phyloP scores from a whole-genome alignment of 306 rosid species.

The Quercus gilva region DNA sequence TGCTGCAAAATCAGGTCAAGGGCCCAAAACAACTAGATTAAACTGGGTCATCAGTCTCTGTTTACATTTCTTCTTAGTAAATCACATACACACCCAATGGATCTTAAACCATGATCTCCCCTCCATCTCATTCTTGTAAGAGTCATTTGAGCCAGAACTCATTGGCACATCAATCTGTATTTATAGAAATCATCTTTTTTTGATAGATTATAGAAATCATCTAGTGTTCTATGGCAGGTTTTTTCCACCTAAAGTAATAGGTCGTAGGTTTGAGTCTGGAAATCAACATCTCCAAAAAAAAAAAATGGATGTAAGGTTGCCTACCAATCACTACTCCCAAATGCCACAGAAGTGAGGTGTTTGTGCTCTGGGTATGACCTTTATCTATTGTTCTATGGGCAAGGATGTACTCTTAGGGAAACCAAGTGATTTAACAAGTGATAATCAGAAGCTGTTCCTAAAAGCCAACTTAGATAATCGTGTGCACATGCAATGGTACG shows the following conservation, averaged over 20 bases:
- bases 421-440: background rate
- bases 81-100: background rate
- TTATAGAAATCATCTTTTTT: background rate
- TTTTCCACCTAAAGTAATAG: no score
- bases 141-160: background rate
- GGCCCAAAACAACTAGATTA: background rate
- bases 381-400: background rate
- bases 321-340: no score
- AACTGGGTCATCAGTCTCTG: background rate
- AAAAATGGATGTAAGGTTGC: no score
- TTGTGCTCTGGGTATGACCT: no score
- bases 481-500: background rate
- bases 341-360: no score
- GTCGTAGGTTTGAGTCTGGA: no score
- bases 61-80: background rate
- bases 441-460: background rate
- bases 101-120: background rate
- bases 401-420: background rate
- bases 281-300: no score
- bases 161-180: background rate
- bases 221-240: no score
- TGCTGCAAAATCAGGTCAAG: background rate
- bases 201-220: no score
- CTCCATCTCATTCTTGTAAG: background rate
- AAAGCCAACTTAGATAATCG: background rate